Evolutionary conservation across 306 rosid genomes (phyloP), one percentile per base, ranked within the genome.

Genomic region (Crataegus laevigata): DNA sequence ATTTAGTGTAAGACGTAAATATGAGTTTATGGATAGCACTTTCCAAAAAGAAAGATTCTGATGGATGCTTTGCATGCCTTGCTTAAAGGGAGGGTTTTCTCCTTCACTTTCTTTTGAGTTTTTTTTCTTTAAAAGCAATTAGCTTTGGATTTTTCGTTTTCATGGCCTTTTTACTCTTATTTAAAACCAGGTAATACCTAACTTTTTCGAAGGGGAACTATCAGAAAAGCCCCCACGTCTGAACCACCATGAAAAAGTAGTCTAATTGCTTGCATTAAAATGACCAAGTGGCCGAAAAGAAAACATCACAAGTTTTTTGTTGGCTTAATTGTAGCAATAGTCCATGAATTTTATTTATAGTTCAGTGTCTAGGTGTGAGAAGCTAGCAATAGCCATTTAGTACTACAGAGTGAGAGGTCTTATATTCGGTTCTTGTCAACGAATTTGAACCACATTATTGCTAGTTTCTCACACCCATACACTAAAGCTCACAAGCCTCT

Each of bases 41-140:
- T 34, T 7, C 2, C 9, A 34, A 34, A 69, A 14, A 57, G 78
- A 82, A 82, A 80, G 76, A 68, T 72, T 82, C 73, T 76, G 70
- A 77, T 47, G 70, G 36, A 68, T 77, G 79, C 84, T 80, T 76
- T 75, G 68, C 73, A 74, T 77, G 80, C 79, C 34, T 51, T 84
- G 85, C 87, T 75, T 73, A 34, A 74, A 78, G 71, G 80, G 77
- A 80, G 78, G 82, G 82, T 75, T 69, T 74, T 59, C 69, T 5
- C 67, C 80, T 65, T 78, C 70, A 40, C 85, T 81, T 82, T 82
- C 85, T 78, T 47, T 63, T 38, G 10, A n/a, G 12, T 13, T 34
- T 80, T 68, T 4, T 78, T 64, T 62, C 65, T 34, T 34, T 34
- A 6, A 83, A 84, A 67, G 69, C 59, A 66, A 43, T 42, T 19